These are phyloP conservation scores for Nannizziopsis barbatae DNA, from an alignment of 2,329 filamentous ascomycete genomes.

Conservation along the genomic window DNA sequence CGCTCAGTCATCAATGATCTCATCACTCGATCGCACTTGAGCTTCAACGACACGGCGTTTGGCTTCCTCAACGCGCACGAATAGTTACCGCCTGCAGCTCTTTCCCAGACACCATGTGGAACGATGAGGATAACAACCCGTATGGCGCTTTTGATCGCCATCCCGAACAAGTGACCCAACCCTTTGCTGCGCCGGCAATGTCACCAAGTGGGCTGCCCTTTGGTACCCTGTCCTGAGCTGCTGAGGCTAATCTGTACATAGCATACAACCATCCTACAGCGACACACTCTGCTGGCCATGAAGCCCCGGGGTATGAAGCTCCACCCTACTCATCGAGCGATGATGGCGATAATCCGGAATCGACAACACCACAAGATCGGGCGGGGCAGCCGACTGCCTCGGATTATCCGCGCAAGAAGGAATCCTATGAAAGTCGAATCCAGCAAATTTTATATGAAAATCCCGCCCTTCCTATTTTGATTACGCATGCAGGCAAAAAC, in stretches of 20 bases:
- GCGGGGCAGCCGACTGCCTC: slow-evolving; percentile 41
- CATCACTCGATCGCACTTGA: neutral
- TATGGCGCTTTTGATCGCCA: slow-evolving; percentile 89
- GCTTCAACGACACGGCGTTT: neutral
- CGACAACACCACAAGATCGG: slow-evolving; percentile 24
- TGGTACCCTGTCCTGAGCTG: neutral
- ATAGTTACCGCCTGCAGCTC: neutral
- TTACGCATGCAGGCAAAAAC: slow-evolving; percentile 93
- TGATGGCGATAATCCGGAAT: slow-evolving; percentile 10
- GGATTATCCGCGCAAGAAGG: slow-evolving; percentile 53
- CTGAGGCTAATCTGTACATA: slow-evolving; percentile 4
- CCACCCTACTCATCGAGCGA: slow-evolving; percentile 44
- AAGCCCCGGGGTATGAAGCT: slow-evolving; percentile 46
- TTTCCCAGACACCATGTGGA: slow-evolving; percentile 62
- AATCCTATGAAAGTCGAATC: slow-evolving; percentile 86
- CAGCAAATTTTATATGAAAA: slow-evolving; percentile 97
- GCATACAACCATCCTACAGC: slow-evolving; percentile 51
- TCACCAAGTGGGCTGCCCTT: slow-evolving; percentile 34
- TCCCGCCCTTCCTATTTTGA: slow-evolving; percentile 76
- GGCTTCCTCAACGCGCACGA: neutral
- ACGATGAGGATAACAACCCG: slow-evolving; percentile 97
- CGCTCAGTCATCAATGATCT: slow-evolving; percentile 6
- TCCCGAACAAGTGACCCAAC: slow-evolving; percentile 63
- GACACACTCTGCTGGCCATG: slow-evolving; percentile 60
- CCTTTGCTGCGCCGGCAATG: slow-evolving; percentile 47